Percentiles rank a stretch among this genome's conserved stretches.
These are phyloP conservation scores for Fraxinus anomala DNA, from an alignment of 257 asterid species.

Conservation along the genomic window DNA sequence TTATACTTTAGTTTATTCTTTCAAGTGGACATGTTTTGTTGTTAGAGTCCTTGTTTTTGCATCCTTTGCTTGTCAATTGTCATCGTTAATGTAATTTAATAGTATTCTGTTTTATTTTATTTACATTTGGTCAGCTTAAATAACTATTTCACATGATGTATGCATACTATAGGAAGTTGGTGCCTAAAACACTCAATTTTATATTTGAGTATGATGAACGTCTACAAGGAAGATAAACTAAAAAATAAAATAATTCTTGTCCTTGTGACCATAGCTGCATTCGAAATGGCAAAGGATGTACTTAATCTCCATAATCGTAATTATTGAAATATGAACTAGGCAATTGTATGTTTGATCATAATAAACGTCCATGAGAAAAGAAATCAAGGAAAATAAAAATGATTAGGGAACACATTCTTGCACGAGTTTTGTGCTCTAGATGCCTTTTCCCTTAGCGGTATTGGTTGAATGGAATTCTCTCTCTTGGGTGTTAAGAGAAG, in stretches of 20 bases:
- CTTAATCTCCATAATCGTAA: slow-evolving; percentile 2
- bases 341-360: slow-evolving; percentile 15
- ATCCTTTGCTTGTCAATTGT: background rate
- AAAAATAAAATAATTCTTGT: background rate
- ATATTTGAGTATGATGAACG: background rate
- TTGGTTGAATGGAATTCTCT: background rate
- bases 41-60: background rate
- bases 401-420: background rate
- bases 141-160: slow-evolving; percentile 1
- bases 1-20: background rate
- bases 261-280: slow-evolving; percentile 5
- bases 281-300: slow-evolving; percentile 14
- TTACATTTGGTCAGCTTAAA: background rate
- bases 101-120: slow-evolving; percentile 2
- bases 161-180: background rate
- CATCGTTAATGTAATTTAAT: background rate
- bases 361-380: slow-evolving; percentile 2
- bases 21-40: background rate
- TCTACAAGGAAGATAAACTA: background rate
- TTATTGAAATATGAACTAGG: background rate
- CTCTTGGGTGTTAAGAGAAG: slow-evolving; percentile 8
- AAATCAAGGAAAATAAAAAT: slow-evolving; percentile 2
- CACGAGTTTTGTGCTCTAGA: slow-evolving; percentile 1
- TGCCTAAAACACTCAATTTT: background rate
- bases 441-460: background rate